A percentile compares a stretch with the other conserved stretches of the same genome.
Evolutionary conservation across 352 stramenopile genomes (phyloP).

Genomic region (Phytopythium litorale): DNA sequence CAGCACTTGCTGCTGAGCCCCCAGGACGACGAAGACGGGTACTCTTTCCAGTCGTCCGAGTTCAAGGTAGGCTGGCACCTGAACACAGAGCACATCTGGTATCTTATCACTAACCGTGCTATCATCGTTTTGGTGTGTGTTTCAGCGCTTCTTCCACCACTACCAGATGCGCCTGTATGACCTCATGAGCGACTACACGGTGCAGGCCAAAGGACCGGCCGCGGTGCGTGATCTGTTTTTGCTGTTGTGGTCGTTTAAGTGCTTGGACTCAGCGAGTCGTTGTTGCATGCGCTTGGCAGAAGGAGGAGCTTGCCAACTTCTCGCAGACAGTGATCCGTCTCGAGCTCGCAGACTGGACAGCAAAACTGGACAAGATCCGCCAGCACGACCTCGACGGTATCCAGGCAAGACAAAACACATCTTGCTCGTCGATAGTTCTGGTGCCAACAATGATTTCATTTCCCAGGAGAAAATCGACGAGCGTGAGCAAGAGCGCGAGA

Average conservation of each 20-base stretch:
- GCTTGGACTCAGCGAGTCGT: background rate
- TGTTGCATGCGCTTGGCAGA: conserved; percentile 22
- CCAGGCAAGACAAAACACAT: conserved; percentile 14
- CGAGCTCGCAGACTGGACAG: conserved; percentile 46
- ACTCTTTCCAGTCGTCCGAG: conserved; percentile 58
- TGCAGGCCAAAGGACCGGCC: conserved; percentile 52
- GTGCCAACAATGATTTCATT: background rate
- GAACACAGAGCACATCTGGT: background rate
- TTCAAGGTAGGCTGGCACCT: conserved; percentile 45
- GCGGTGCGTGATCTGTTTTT: conserved; percentile 30
- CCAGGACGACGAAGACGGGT: conserved; percentile 49
- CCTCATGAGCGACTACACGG: conserved; percentile 66
- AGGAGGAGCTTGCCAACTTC: conserved; percentile 62
- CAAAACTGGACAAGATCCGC: conserved; percentile 60
- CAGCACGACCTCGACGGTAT: conserved; percentile 50
- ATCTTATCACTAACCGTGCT: background rate
- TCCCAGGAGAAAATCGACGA: conserved; percentile 43
- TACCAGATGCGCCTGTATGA: conserved; percentile 70
- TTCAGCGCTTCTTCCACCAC: conserved; percentile 66
- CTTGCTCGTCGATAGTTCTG: background rate
- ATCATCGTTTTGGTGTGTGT: background rate
- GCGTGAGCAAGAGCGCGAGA: conserved; percentile 49
- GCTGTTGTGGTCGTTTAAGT: background rate
- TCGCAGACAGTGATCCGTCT: conserved; percentile 50
- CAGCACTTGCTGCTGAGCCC: conserved; percentile 38